Evolutionary conservation across 2,329 filamentous ascomycete genomes (phyloP), one percentile per base, ranked within the genome.

Genomic region (Ceratocystis cubensis): DNA sequence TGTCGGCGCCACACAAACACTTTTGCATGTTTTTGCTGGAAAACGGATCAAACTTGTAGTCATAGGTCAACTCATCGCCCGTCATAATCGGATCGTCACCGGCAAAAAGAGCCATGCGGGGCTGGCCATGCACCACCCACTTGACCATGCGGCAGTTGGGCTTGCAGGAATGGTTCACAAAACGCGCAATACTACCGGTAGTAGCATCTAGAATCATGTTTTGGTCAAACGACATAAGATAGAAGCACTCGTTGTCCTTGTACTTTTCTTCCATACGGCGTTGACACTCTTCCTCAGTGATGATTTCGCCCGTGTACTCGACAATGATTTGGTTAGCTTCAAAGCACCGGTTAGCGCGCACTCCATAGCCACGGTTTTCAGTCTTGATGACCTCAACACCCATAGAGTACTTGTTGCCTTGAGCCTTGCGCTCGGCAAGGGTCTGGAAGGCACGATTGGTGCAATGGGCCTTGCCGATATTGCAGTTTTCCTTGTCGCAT

Each of bases 161-260:
- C 67, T 89, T 88, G 77, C 94, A 99, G 20, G 91, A 96, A 75
- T 99, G 94, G 74, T 99, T 99, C 74, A 99, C 92, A 75, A 99
- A 99, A 66, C 94, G 88, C 72, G 94, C 93, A 76, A 97, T 96
- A 70, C 90, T 96, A 72, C 94, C 94, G 66, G 90, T 91, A 33
- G 92, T 96, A 44, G 93, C 94, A 78, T 99, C 94, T 70, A 99
- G 96, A 72, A 97, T 96, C 86, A 97, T 94, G 75, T 95, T 94
- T 75, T 96, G 91, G 73, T 97, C 92, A 74, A 97, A 96, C 66
- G 91, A 91, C 94, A 99, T 99, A 63, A 99, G 80, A 75, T 99
- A 99, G 76, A 96, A 97, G 76, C 91, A 96, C 89, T 94, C 88
- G 72, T 96, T 96, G 74, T 96, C 84, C 75, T 94, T 95, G 78